Evolutionary conservation across 176 grass and related monocot genomes (phyloP).

Genomic region (Carex scoparia): DNA sequence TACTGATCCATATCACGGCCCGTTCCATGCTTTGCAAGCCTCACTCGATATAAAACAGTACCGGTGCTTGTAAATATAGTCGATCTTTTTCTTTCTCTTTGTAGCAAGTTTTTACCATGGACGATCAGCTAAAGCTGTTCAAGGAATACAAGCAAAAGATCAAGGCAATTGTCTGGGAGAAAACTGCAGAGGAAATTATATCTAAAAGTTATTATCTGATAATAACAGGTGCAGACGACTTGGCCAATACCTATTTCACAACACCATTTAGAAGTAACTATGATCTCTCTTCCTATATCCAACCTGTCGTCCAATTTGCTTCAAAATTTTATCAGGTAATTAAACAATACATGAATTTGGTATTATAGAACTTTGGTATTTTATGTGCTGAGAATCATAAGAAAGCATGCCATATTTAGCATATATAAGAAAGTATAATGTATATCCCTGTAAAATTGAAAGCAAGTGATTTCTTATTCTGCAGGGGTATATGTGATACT

Average conservation of each 20-base stretch:
- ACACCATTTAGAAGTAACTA: constrained; percentile 63
- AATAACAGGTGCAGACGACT: constrained; percentile 54
- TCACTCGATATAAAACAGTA: not conserved
- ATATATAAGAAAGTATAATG: not conserved
- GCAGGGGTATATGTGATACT: not conserved
- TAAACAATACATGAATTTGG: not conserved
- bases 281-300: constrained; percentile 78
- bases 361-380: not conserved
- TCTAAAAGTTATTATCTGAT: constrained; percentile 58
- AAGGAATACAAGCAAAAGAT: constrained; percentile 83
- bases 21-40: no score
- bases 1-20: no score
- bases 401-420: not conserved
- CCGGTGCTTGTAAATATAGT: not conserved
- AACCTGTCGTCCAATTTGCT: constrained; percentile 50
- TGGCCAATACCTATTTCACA: constrained; percentile 85
- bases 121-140: constrained; percentile 71
- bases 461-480: not conserved
- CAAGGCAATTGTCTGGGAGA: constrained; percentile 31
- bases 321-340: constrained; percentile 58
- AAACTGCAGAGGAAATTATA: constrained; percentile 43
- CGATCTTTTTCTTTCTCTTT: constrained; percentile 6
- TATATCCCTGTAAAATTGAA: not conserved
- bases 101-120: constrained; percentile 63
- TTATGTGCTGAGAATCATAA: not conserved